Evolutionary conservation across 768 basidiomycete species (phyloP).

Genomic region (Trametes gibbosa): DNA sequence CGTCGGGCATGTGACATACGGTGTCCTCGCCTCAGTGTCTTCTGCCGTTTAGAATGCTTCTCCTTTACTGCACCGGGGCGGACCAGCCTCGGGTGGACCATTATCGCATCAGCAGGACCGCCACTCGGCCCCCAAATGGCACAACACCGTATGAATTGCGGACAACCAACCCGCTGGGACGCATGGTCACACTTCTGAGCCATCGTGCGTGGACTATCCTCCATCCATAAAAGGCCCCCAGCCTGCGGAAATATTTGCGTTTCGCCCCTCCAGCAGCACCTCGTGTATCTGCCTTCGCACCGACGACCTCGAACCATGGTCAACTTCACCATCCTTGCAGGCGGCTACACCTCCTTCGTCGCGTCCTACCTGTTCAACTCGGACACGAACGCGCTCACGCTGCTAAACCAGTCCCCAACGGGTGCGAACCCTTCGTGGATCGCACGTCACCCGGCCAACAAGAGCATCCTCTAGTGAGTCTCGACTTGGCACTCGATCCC

Average conservation of each 20-base stretch:
- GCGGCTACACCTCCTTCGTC: constrained; percentile 59
- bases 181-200: neutral
- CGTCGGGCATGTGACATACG: constrained; percentile 5
- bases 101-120: constrained; percentile 11
- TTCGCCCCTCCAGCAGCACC: neutral
- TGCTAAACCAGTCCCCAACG: constrained; percentile 47
- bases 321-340: constrained; percentile 64
- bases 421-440: constrained; percentile 63
- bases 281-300: neutral
- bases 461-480: constrained; percentile 59
- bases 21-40: neutral
- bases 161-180: neutral
- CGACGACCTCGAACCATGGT: constrained; percentile 45
- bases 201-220: neutral
- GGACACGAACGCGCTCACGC: constrained; percentile 43
- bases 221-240: neutral
- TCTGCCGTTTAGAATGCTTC: neutral
- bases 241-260: neutral
- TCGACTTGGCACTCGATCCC: neutral
- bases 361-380: constrained; percentile 63
- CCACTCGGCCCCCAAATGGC: neutral
- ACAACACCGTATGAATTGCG: neutral
- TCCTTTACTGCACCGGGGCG: neutral
- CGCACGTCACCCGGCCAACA: constrained; percentile 51
- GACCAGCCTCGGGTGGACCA: constrained; percentile 14